Evolutionary conservation across 116 monocot species (phyloP), one percentile per base, ranked within the genome.

Genomic region (Trichopus zeylanicus): DNA sequence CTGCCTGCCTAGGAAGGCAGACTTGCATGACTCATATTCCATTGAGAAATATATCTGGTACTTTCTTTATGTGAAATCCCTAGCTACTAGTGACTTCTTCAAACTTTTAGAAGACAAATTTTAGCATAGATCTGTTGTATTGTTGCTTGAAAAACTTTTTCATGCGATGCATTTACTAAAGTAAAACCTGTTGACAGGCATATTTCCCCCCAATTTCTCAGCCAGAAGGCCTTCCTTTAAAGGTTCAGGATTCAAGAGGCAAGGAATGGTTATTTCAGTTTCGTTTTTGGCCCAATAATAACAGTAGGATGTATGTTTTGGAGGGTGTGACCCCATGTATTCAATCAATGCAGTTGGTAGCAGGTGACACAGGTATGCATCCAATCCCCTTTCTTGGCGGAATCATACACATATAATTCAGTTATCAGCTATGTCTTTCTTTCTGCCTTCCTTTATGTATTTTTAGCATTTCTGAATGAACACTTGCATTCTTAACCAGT

Each of bases 281-380:
- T 30, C 88, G 93, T 55, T 94, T 83, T 62, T 94, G 93, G 93
- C 93, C 93, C 27, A 94, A 94, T 69, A 94, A 94, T 60, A 94
- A 94, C 55, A 94, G 93, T 54, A 85, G 93, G 70, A 94, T 94
- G 93, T 94, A 94, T 76, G 93, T 94, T 61, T 69, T 94, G 68
- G 93, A 94, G 57, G 93, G 93, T 20, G 89, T 94, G 25, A 94
- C 93, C 47, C 93, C 93, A 66, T 94, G 93, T 69, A 89, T 94
- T 60, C 93, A 94, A 51, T 74, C 93, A 59, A 83, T 94, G 93
- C 85, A 94, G 53, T 73, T 94, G 65, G 86, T 89, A 75, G 93
- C 93, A 11, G 93, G 93, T 42, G 93, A 94, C 34, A 94, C 70
- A 70, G 93, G 93, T 94, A 77, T 29, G n/a, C 7, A 58, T 26